Evolutionary conservation across 257 asterid species (phyloP).

Genomic region (Solanum virginianum): DNA sequence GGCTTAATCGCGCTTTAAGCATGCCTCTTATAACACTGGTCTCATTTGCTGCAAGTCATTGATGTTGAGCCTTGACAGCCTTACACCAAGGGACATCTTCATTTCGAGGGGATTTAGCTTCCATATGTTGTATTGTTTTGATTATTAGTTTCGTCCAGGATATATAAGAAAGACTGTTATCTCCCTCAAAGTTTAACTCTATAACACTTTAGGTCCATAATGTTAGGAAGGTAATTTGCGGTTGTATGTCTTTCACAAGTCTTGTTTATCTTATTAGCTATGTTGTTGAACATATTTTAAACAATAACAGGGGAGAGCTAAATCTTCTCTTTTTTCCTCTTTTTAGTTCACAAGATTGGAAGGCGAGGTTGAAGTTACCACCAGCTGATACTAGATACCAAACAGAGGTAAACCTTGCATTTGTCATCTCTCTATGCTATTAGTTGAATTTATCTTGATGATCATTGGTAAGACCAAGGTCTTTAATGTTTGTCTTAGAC

Average conservation of each 20-base stretch:
- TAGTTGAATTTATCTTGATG: not conserved
- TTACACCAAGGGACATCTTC: not conserved
- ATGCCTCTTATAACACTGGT: too few relatives aligned
- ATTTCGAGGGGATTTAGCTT: not conserved
- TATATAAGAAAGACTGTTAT: not conserved
- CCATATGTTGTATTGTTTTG: not conserved
- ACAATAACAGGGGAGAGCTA: not conserved
- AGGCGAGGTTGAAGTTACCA: conserved; percentile 58
- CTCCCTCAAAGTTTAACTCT: not conserved
- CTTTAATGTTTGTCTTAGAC: not conserved
- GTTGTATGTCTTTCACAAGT: not conserved
- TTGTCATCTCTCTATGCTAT: not conserved
- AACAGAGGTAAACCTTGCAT: conserved; percentile 51
- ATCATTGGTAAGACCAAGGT: not conserved
- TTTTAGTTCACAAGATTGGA: conserved; percentile 79
- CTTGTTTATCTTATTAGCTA: not conserved
- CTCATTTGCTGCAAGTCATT: not conserved
- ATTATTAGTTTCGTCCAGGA: not conserved
- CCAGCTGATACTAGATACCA: conserved; percentile 62
- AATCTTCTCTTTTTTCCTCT: conserved; percentile 1
- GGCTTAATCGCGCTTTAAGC: too few relatives aligned
- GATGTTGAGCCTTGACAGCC: not conserved
- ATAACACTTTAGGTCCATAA: not conserved
- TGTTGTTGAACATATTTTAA: not conserved
- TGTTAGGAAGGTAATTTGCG: not conserved